These are phyloP conservation scores for Colletotrichum sansevieriae DNA, from an alignment of 2,329 filamentous ascomycete genomes.

Conservation along the genomic window DNA sequence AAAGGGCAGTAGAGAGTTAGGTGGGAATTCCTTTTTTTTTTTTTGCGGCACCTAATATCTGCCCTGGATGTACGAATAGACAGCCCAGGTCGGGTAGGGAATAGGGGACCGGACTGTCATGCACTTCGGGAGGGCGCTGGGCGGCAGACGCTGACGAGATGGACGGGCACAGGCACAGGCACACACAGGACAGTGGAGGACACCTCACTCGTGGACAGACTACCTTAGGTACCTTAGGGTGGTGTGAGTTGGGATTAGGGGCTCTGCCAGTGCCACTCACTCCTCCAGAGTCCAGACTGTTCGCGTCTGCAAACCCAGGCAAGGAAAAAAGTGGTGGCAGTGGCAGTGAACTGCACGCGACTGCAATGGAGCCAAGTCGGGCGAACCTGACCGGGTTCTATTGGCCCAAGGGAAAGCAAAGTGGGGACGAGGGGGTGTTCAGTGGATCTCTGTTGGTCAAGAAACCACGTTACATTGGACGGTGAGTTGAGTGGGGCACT, in stretches of 20 bases:
- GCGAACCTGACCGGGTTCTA: constrained; percentile 16
- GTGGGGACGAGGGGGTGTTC: constrained; percentile 16
- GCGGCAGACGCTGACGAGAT: background rate
- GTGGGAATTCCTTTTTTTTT: background rate
- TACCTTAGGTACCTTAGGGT: no score
- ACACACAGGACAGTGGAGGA: no score
- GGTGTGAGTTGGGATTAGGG: no score
- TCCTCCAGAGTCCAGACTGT: constrained; percentile 20
- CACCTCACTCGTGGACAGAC: no score
- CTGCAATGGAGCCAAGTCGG: constrained; percentile 5
- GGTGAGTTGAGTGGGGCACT: constrained; percentile 20
- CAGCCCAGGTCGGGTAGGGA: background rate
- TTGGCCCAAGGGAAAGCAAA: background rate
- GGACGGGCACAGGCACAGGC: background rate
- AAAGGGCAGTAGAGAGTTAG: constrained; percentile 18
- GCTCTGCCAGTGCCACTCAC: no score
- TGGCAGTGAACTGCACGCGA: constrained; percentile 19
- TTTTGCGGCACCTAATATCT: constrained; percentile 1
- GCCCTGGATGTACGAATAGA: no score
- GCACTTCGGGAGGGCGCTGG: constrained; percentile 10
- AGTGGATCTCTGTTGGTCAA: constrained; percentile 16
- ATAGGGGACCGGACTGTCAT: constrained; percentile 31
- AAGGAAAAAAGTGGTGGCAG: background rate
- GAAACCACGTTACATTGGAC: constrained; percentile 23
- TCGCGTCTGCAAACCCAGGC: constrained; percentile 10